Conservation (phyloP, 2,329 filamentous ascomycete species). For the Claviceps sp. region DNA sequence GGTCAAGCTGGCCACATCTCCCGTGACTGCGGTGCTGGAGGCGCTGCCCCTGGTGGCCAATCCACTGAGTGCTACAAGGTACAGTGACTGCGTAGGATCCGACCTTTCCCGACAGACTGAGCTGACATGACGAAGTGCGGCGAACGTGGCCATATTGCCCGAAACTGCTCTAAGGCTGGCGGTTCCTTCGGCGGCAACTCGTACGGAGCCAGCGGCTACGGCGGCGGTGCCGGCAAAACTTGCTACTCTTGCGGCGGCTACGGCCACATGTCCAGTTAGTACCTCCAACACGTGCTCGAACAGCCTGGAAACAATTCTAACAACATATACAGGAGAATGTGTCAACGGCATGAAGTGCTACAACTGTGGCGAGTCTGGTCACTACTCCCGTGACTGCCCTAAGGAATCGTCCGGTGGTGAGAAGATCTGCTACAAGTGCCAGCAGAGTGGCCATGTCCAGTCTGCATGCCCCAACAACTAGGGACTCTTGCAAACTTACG, state of each 20-base stretch:
- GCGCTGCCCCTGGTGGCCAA: slow-evolving; percentile 32
- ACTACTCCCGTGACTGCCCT: slow-evolving; percentile 91
- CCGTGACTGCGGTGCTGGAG: slow-evolving; percentile 60
- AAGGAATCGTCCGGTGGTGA: slow-evolving; percentile 77
- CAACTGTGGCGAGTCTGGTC: slow-evolving; percentile 91
- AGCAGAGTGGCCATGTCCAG: slow-evolving; percentile 78
- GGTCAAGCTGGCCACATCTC: slow-evolving; percentile 81
- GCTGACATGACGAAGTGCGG: slow-evolving; percentile 49
- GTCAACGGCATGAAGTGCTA: slow-evolving; percentile 99
- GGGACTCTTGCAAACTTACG: slow-evolving; percentile 10
- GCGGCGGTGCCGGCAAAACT: slow-evolving; percentile 54
- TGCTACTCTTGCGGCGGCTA: slow-evolving; percentile 98
- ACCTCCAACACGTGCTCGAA: no score
- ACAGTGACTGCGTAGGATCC: background rate
- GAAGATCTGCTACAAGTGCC: slow-evolving; percentile 98
- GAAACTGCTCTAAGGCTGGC: slow-evolving; percentile 62
- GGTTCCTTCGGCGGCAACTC: slow-evolving; percentile 27
- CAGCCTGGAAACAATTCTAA: slow-evolving; percentile 6
- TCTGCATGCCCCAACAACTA: slow-evolving; percentile 68
- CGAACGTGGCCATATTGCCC: slow-evolving; percentile 90
- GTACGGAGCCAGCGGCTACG: slow-evolving; percentile 23
- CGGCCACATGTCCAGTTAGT: slow-evolving; percentile 82
- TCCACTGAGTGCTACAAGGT: slow-evolving; percentile 82
- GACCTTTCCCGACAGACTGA: background rate
- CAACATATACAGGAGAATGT: slow-evolving; percentile 54